Percentiles rank a stretch among this genome's conserved stretches.
phyloP scores from a whole-genome alignment of 805 yeast species.

The Schizosaccharomyces lindneri region DNA sequence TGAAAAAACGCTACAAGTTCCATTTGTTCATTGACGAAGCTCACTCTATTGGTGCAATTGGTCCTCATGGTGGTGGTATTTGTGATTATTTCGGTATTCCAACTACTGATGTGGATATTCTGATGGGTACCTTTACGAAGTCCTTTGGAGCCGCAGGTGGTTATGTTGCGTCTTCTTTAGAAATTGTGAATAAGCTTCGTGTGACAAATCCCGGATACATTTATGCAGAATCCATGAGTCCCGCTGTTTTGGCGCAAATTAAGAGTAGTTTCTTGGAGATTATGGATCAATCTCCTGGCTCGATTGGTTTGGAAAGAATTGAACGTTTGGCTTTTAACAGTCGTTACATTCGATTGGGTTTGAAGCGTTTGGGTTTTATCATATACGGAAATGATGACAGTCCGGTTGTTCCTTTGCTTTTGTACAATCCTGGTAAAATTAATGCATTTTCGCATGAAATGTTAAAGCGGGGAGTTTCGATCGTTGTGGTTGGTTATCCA shows the following conservation, averaged over 20 bases:
- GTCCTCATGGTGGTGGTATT: slow-evolving; percentile 79
- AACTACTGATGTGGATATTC: slow-evolving; percentile 52
- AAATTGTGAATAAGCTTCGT: slow-evolving; percentile 49
- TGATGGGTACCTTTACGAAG: slow-evolving; percentile 95
- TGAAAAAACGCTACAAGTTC: slow-evolving; percentile 66
- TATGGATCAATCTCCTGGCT: slow-evolving; percentile 61
- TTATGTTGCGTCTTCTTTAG: slow-evolving; percentile 56
- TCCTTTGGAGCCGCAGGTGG: slow-evolving; percentile 99
- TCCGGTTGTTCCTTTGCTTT: slow-evolving; percentile 74
- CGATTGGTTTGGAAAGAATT: slow-evolving; percentile 78
- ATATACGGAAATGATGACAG: slow-evolving; percentile 89
- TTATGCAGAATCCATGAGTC: slow-evolving; percentile 56
- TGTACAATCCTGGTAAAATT: slow-evolving; percentile 84
- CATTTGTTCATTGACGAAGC: slow-evolving; percentile 90
- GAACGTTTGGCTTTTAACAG: slow-evolving; percentile 90
- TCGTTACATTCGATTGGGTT: slow-evolving; percentile 70
- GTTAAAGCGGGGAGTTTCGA: slow-evolving; percentile 60
- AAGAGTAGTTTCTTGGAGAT: slow-evolving; percentile 55
- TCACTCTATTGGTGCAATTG: slow-evolving; percentile 96
- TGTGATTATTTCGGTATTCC: slow-evolving; percentile 75
- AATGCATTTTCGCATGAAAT: slow-evolving; percentile 71
- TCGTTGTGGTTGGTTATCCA: slow-evolving; percentile 92
- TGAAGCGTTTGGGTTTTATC: slow-evolving; percentile 78
- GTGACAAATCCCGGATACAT: slow-evolving; percentile 43
- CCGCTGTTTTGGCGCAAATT: slow-evolving; percentile 77